phyloP scores from a whole-genome alignment of 352 stramenopile genomes.

The Saprolegnia diclina region DNA sequence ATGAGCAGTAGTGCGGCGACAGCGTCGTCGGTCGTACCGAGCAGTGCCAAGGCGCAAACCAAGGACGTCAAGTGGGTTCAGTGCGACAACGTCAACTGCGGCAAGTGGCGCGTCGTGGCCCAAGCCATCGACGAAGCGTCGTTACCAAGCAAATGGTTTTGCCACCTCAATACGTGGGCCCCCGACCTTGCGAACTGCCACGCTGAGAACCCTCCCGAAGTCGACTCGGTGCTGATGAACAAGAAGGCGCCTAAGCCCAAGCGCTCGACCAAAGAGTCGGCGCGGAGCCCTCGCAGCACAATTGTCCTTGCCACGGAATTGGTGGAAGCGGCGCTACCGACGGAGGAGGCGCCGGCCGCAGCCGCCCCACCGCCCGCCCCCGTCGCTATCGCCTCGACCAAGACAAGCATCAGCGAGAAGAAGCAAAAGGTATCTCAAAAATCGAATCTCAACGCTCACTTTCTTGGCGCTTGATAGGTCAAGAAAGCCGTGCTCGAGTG shows the following conservation, averaged over 20 bases:
- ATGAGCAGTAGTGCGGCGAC: background rate
- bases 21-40: background rate
- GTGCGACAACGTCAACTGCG: conserved; percentile 89
- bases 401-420: background rate
- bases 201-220: conserved; percentile 60
- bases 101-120: conserved; percentile 93
- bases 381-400: conserved; percentile 5
- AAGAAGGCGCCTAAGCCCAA: conserved; percentile 52
- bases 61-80: conserved; percentile 91
- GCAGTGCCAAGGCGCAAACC: too few species aligned
- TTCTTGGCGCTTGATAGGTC: background rate
- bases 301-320: background rate
- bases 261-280: conserved; percentile 22
- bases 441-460: background rate
- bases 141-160: conserved; percentile 88
- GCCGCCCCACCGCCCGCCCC: background rate
- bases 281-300: conserved; percentile 3
- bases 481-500: conserved; percentile 76
- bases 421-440: background rate
- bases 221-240: conserved; percentile 62
- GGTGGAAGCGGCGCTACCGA: background rate
- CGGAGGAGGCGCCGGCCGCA: background rate
- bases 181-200: conserved; percentile 64
- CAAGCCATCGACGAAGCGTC: conserved; percentile 82
- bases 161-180: conserved; percentile 72